These are phyloP conservation scores for Echinosophora koreensis DNA, from an alignment of 306 rosid genomes.

Conservation along the genomic window DNA sequence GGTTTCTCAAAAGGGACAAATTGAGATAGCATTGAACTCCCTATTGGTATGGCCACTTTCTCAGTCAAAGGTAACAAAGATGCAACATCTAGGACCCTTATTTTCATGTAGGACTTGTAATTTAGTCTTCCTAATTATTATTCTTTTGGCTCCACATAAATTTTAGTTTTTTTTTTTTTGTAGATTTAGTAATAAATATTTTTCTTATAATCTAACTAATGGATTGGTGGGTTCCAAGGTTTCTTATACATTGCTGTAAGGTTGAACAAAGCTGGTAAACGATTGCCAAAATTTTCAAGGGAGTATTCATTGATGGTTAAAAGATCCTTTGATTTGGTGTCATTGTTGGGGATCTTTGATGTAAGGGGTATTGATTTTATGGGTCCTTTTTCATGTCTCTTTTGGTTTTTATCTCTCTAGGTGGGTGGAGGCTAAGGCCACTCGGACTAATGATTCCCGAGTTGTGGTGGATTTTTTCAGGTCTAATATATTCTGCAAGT, in stretches of 20 bases:
- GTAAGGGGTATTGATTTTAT: no score
- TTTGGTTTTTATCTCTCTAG: no score
- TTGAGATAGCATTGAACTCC: slow-evolving; percentile 51
- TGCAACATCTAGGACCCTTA: slow-evolving; percentile 51
- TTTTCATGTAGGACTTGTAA: slow-evolving; percentile 50
- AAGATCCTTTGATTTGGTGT: no score
- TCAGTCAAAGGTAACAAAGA: slow-evolving; percentile 38
- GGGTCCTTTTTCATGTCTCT: no score
- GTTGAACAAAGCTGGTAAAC: slow-evolving; percentile 31
- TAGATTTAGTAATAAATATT: neutral
- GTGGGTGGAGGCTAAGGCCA: no score
- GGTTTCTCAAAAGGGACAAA: slow-evolving; percentile 52
- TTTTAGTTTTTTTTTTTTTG: neutral
- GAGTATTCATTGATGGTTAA: no score
- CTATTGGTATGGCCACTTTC: slow-evolving; percentile 52
- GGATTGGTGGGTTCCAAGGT: slow-evolving; percentile 33
- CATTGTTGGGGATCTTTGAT: no score
- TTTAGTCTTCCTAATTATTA: neutral
- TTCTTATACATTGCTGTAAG: slow-evolving; percentile 39
- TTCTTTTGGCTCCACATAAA: neutral
- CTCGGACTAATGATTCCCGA: no score
- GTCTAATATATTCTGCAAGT: no score
- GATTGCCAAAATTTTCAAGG: slow-evolving; percentile 42
- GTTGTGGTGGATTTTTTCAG: no score
- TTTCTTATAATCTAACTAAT: neutral